Percentiles rank a stretch among this genome's conserved stretches.
Conservation (phyloP, 78 protist species). For the Tieghemostelium lacteum region DNA sequence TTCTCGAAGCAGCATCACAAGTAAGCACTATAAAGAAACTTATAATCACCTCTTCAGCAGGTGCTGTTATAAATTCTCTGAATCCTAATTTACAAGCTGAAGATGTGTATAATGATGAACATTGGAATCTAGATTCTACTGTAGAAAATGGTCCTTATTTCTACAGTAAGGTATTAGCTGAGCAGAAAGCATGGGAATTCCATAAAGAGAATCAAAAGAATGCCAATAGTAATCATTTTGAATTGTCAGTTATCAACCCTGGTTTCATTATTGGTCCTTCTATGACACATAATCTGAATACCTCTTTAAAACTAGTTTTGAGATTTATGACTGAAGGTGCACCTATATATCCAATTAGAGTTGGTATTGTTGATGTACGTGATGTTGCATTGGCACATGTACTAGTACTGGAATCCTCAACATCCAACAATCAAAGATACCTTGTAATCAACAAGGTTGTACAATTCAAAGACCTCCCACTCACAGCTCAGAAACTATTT, state of each 20-base stretch:
- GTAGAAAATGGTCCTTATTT: neutral
- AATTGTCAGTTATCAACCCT: constrained; percentile 24
- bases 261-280: constrained; percentile 39
- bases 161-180: constrained; percentile 26
- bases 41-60: constrained; percentile 37
- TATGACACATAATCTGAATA: neutral
- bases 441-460: neutral
- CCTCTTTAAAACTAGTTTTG: neutral
- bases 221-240: neutral
- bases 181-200: constrained; percentile 27
- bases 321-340: neutral
- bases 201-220: neutral
- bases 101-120: constrained; percentile 10
- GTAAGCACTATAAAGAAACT: constrained; percentile 28
- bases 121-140: constrained; percentile 20
- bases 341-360: neutral
- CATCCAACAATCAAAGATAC: neutral
- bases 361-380: constrained; percentile 50
- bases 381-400: constrained; percentile 21
- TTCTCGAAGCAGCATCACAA: constrained; percentile 20
- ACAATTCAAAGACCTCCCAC: neutral
- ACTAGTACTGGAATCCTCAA: neutral
- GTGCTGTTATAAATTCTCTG: neutral
- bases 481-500: neutral
- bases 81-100: neutral